Evolutionary conservation across 257 asterid species (phyloP).

Genomic region (Lantana camara): DNA sequence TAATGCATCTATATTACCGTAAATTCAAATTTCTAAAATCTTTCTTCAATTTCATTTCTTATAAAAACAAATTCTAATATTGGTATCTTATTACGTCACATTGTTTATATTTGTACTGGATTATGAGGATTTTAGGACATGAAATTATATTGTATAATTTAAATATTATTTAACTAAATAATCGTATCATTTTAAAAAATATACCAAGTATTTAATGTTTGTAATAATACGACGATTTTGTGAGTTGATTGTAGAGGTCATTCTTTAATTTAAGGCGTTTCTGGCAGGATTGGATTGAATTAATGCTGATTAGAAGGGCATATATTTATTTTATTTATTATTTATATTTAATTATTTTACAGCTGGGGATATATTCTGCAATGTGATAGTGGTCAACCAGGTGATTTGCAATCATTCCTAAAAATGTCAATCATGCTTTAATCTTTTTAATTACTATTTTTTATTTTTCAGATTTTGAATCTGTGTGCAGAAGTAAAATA

Average conservation of each 20-base stretch:
- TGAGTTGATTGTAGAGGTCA: constrained; percentile 26
- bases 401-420: constrained; percentile 26
- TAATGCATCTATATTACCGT: too few species aligned
- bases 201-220: too few species aligned
- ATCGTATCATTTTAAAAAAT: too few species aligned
- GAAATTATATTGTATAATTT: too few species aligned
- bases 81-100: too few species aligned
- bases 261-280: not conserved
- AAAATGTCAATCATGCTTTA: constrained; percentile 4
- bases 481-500: not conserved
- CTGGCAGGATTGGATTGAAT: constrained; percentile 30
- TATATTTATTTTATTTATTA: not conserved
- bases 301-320: constrained; percentile 22
- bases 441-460: not conserved
- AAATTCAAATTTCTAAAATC: too few species aligned
- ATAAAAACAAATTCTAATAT: too few species aligned
- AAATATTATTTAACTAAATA: too few species aligned
- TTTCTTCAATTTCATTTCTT: too few species aligned
- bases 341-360: not conserved
- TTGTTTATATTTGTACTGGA: too few species aligned
- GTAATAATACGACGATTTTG: too few species aligned
- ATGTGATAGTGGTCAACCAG: constrained; percentile 35
- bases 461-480: not conserved
- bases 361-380: constrained; percentile 28
- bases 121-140: too few species aligned